Conservation (phyloP, 139 green algal genomes). For the Chlamydomonas sphaeroides region DNA sequence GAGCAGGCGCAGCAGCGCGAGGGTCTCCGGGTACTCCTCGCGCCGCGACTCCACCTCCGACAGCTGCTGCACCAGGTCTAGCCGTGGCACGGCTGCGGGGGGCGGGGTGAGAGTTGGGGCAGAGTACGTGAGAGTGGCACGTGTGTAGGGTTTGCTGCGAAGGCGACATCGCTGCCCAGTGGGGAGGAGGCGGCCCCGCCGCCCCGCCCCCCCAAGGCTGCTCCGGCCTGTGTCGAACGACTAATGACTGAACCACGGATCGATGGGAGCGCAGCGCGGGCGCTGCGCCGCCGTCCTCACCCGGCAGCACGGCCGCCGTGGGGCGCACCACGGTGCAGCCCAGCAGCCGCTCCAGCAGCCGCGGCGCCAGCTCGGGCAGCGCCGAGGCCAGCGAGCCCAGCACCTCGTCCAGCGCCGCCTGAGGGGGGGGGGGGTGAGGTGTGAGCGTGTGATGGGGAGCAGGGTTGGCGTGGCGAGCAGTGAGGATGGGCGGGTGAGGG, state of each 20-base stretch:
- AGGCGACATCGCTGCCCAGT: no score
- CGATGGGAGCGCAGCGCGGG: no score
- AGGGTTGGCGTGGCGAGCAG: no score
- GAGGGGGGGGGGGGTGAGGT: not conserved
- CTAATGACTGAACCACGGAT: no score
- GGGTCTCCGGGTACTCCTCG: constrained; percentile 78
- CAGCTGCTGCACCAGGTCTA: constrained; percentile 71
- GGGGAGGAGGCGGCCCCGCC: no score
- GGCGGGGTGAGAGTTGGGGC: not conserved
- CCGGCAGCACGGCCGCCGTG: not conserved
- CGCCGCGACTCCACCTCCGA: constrained; percentile 79
- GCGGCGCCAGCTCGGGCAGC: constrained; percentile 52
- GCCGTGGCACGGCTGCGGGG: constrained; percentile 37
- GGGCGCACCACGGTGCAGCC: constrained; percentile 64
- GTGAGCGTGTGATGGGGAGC: not conserved
- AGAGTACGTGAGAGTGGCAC: not conserved
- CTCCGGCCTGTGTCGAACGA: no score
- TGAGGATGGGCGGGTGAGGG: no score
- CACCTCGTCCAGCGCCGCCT: constrained; percentile 61
- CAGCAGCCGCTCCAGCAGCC: constrained; percentile 74
- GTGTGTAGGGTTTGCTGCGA: not conserved
- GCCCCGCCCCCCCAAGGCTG: no score
- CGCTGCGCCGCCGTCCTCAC: no score
- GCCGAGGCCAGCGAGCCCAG: constrained; percentile 65
- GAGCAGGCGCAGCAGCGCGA: constrained; percentile 76